These are phyloP conservation scores for Beta corolliflora DNA, from an alignment of 179 eudicot genomes.

Conservation along the genomic window DNA sequence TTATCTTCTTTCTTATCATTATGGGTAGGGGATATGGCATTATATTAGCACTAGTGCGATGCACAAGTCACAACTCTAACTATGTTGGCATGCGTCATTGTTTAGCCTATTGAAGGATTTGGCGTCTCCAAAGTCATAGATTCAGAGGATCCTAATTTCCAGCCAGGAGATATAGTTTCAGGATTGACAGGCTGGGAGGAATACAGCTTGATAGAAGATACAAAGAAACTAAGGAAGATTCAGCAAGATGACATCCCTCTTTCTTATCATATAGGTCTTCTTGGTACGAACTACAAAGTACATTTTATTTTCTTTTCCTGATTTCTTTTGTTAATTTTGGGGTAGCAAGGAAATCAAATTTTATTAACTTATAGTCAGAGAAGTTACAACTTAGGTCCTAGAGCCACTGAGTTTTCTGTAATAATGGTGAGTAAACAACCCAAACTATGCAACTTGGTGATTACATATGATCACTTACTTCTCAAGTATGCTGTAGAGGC, in stretches of 20 bases:
- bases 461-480: neutral
- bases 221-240: conserved; percentile 53
- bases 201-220: conserved; percentile 60
- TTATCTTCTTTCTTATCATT: too few relatives aligned
- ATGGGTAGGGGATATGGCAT: neutral
- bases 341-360: too few relatives aligned
- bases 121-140: conserved; percentile 75
- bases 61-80: neutral
- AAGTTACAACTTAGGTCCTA: neutral
- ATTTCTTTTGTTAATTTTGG: neutral
- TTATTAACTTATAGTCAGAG: neutral
- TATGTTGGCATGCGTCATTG: neutral
- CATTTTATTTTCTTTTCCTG: neutral
- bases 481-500: neutral
- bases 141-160: conserved; percentile 72
- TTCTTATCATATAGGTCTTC: conserved; percentile 59
- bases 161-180: conserved; percentile 72
- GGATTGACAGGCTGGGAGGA: conserved; percentile 90
- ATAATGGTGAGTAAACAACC: too few relatives aligned
- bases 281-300: conserved; percentile 45
- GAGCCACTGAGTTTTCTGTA: neutral
- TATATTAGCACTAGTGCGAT: neutral
- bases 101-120: conserved; percentile 74
- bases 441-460: neutral
- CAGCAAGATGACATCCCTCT: conserved; percentile 53